Conservation (phyloP, 306 rosid genomes). For the Fragaria iinumae region DNA sequence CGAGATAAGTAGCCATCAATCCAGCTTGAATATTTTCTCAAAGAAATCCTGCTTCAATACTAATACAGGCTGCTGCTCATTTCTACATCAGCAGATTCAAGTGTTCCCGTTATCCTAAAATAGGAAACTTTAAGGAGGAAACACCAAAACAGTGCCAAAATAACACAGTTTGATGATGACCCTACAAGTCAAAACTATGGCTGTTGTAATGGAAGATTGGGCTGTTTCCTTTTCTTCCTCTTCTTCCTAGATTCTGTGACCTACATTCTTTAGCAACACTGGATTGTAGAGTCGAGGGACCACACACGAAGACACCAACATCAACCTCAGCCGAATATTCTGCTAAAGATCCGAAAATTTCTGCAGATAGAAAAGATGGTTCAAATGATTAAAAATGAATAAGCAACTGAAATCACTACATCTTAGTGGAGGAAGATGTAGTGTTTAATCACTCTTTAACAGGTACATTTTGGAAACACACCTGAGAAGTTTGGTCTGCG, state of each 20-base stretch:
- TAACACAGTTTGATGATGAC: background rate
- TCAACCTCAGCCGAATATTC: conserved; percentile 46
- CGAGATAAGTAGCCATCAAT: background rate
- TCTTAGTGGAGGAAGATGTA: background rate
- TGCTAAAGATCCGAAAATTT: conserved; percentile 39
- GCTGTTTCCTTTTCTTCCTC: conserved; percentile 40
- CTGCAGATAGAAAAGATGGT: conserved; percentile 35
- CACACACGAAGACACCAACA: conserved; percentile 62
- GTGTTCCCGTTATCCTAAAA: background rate
- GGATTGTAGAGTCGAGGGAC: conserved; percentile 55
- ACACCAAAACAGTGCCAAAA: background rate
- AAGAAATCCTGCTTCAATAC: background rate
- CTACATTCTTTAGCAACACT: conserved; percentile 67
- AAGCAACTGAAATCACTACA: background rate
- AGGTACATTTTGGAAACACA: conserved; percentile 7
- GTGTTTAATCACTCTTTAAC: background rate
- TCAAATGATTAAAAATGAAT: background rate
- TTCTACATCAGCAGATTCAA: background rate
- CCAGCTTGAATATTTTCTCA: background rate
- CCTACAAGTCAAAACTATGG: conserved; percentile 68
- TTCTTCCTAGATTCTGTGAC: conserved; percentile 43
- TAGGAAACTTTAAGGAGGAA: background rate
- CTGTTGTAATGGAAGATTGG: conserved; percentile 67
- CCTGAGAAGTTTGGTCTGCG: conserved; percentile 57
- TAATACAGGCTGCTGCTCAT: background rate